Evolutionary conservation across 2,329 filamentous ascomycete species (phyloP).

Genomic region (Remersonia thermophila): DNA sequence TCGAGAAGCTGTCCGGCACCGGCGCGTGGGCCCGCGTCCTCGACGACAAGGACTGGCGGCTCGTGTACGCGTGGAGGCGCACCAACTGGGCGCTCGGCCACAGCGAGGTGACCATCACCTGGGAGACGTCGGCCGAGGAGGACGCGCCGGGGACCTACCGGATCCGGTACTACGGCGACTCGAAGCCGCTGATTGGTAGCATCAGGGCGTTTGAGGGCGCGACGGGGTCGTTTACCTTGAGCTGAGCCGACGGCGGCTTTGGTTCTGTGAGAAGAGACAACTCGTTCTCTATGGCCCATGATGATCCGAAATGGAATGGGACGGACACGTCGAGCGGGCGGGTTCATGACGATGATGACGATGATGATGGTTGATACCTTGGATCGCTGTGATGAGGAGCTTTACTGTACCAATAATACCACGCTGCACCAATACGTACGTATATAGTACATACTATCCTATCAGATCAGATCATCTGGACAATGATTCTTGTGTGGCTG

Average conservation of each 20-base stretch:
- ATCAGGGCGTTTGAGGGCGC: constrained; percentile 47
- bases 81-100: constrained; percentile 57
- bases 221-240: constrained; percentile 20
- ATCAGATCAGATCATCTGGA: no score
- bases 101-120: constrained; percentile 63
- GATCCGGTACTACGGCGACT: constrained; percentile 70
- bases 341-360: no score
- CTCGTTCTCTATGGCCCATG: no score
- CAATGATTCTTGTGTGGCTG: no score
- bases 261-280: no score
- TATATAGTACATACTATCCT: no score
- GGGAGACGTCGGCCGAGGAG: constrained; percentile 54
- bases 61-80: constrained; percentile 69
- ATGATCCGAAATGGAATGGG: neutral
- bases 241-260: no score
- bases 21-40: constrained; percentile 51
- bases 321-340: no score
- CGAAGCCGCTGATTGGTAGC: constrained; percentile 50
- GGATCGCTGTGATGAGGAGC: no score
- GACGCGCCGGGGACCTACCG: constrained; percentile 55
- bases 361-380: no score
- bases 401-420: no score
- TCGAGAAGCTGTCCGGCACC: constrained; percentile 45
- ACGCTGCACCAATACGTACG: no score
- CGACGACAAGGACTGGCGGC: constrained; percentile 71